phyloP scores from a whole-genome alignment of 2,329 filamentous ascomycete genomes.

The Stemphylium lycopersici region DNA sequence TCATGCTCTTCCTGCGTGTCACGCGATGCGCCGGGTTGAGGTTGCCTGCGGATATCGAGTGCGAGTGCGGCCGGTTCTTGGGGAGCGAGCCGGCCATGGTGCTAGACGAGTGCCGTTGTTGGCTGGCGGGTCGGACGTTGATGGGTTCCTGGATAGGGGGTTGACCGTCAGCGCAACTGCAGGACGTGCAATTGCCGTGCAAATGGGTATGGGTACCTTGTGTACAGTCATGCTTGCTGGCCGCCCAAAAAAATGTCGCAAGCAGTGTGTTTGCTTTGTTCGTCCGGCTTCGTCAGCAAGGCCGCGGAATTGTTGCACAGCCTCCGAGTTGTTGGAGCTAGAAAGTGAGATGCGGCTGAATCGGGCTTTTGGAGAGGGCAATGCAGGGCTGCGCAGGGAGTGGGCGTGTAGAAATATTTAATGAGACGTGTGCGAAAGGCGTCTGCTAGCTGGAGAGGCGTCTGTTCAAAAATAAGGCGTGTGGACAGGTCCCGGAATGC shows the following conservation, averaged over 20 bases:
- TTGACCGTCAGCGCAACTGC: constrained; percentile 38
- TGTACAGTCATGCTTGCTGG: constrained; percentile 46
- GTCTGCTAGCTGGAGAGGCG: constrained; percentile 18
- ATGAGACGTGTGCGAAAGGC: constrained; percentile 15
- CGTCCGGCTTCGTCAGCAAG: constrained; percentile 19
- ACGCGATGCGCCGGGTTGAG: constrained; percentile 84
- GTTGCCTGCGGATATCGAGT: constrained; percentile 77
- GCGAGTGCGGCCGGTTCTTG: constrained; percentile 78
- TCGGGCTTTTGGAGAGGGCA: constrained; percentile 14
- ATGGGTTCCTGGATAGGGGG: constrained; percentile 45
- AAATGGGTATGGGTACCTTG: constrained; percentile 36
- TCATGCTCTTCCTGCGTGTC: constrained; percentile 91
- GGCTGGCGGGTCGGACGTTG: constrained; percentile 52
- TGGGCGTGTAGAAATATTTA: constrained; percentile 17
- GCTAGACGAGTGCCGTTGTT: constrained; percentile 55
- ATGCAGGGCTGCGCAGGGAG: constrained; percentile 24
- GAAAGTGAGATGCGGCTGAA: constrained; percentile 28
- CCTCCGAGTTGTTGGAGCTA: constrained; percentile 23
- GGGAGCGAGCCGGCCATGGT: constrained; percentile 64
- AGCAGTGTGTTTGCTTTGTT: constrained; percentile 23
- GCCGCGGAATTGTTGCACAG: constrained; percentile 28
- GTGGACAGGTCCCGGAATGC: constrained; percentile 37
- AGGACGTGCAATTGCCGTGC: constrained; percentile 8
- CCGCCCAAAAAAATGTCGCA: constrained; percentile 9
- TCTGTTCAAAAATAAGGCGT: constrained; percentile 24